phyloP scores from a whole-genome alignment of 495 filamentous ascomycete species.

The Sphaerosporella brunnea region DNA sequence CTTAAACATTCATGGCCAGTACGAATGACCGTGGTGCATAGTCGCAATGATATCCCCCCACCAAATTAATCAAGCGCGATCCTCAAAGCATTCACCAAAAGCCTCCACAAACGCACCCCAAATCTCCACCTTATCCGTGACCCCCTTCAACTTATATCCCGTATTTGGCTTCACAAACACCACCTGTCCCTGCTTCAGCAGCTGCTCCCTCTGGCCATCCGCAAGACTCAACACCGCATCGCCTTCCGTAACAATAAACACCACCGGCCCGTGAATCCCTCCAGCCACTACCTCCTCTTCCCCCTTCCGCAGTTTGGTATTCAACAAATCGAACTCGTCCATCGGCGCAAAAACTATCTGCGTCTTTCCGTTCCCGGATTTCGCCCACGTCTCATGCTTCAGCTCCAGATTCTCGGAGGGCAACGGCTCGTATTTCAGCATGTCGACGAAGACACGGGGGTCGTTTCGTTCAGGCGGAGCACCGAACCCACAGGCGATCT shows the following conservation, averaged over 20 bases:
- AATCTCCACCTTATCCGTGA: constrained; percentile 6
- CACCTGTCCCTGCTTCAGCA: constrained; percentile 12
- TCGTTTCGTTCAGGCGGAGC: constrained; percentile 2
- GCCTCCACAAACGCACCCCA: constrained; percentile 18
- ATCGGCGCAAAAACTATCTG: constrained; percentile 10
- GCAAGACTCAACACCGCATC: constrained; percentile 7
- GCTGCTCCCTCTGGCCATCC: background rate
- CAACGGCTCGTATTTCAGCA: constrained; percentile 8
- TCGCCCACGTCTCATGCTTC: constrained; percentile 9
- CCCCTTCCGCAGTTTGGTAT: constrained; percentile 6
- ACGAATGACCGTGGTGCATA: too few relatives aligned
- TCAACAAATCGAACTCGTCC: constrained; percentile 15
- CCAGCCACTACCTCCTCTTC: constrained; percentile 5
- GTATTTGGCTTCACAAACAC: constrained; percentile 14
- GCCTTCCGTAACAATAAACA: constrained; percentile 12
- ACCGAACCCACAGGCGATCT: constrained; percentile 15
- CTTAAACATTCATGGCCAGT: too few relatives aligned
- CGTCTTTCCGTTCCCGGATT: constrained; percentile 8
- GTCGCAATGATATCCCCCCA: too few relatives aligned
- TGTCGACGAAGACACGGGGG: constrained; percentile 7
- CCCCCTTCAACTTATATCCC: constrained; percentile 8
- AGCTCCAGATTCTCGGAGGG: constrained; percentile 5
- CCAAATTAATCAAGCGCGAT: background rate
- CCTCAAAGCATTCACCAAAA: background rate
- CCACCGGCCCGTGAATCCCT: constrained; percentile 10